phyloP scores from a whole-genome alignment of 2,329 filamentous ascomycete genomes.

The Periconia macrospinosa region DNA sequence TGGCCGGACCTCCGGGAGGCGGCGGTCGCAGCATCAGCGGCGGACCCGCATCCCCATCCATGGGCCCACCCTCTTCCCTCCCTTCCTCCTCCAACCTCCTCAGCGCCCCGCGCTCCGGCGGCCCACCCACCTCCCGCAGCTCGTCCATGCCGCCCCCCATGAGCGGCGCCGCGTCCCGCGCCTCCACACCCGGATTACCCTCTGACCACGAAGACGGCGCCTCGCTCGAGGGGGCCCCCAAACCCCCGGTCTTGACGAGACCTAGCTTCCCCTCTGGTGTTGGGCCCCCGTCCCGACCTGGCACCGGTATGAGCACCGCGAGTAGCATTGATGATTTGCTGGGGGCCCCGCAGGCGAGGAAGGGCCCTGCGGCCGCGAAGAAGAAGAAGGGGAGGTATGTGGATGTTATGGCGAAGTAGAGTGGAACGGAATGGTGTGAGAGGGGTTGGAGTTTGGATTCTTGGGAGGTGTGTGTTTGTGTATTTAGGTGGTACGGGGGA shows the following conservation, averaged over 20 bases:
- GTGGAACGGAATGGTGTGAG: no score
- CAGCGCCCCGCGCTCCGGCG: conserved; percentile 14
- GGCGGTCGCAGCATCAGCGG: conserved; percentile 5
- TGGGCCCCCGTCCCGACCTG: conserved; percentile 53
- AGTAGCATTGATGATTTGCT: conserved; percentile 93
- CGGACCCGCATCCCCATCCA: conserved; percentile 30
- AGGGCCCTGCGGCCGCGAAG: conserved; percentile 50
- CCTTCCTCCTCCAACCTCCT: conserved; percentile 7
- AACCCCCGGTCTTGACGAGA: conserved; percentile 24
- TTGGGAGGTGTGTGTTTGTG: not conserved
- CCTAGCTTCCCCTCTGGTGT: conserved; percentile 26
- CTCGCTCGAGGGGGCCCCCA: conserved; percentile 17
- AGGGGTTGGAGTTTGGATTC: not conserved
- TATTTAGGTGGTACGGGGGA: no score
- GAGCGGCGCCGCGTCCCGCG: conserved; percentile 25
- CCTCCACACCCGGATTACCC: conserved; percentile 36
- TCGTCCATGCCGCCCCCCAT: conserved; percentile 42
- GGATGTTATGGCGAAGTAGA: conserved; percentile 74
- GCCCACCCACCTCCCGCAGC: conserved; percentile 27
- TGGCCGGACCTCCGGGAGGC: conserved; percentile 49
- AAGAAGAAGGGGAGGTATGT: conserved; percentile 91
- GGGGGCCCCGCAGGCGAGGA: conserved; percentile 71
- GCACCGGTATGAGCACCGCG: conserved; percentile 85
- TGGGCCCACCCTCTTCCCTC: conserved; percentile 15
- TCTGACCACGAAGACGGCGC: conserved; percentile 31